A percentile compares a stretch with the other conserved stretches of the same genome.
Evolutionary conservation across 2,329 filamentous ascomycete species (phyloP).

Genomic region (Chrysoporthe austroafricana): DNA sequence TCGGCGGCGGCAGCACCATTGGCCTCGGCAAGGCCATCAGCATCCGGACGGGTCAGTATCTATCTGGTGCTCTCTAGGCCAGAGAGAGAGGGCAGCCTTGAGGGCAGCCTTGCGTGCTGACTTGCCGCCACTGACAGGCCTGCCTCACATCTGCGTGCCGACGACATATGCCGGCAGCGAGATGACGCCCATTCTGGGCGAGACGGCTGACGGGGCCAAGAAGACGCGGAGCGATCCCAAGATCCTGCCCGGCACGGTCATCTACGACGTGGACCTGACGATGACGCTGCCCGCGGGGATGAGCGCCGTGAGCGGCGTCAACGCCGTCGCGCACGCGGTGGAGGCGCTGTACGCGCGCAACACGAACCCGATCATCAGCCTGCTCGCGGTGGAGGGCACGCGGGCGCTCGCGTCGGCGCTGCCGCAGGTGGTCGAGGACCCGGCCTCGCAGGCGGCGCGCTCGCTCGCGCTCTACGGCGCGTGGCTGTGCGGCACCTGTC

Average conservation of each 20-base stretch:
- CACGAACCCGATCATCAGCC: slow-evolving; percentile 61
- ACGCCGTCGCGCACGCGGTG: slow-evolving; percentile 69
- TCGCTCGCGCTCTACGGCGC: slow-evolving; percentile 63
- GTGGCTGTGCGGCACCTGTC: slow-evolving; percentile 65
- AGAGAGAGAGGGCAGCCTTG: too few relatives aligned
- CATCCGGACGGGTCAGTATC: slow-evolving; percentile 47
- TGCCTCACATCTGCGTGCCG: slow-evolving; percentile 61
- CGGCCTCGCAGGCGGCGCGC: slow-evolving; percentile 50
- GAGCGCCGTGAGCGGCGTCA: slow-evolving; percentile 63
- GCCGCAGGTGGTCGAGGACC: slow-evolving; percentile 53
- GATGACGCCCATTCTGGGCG: slow-evolving; percentile 67
- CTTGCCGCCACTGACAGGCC: slow-evolving; percentile 28
- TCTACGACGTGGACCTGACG: slow-evolving; percentile 68
- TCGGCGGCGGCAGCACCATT: slow-evolving; percentile 65
- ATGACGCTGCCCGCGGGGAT: slow-evolving; percentile 58
- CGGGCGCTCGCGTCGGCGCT: slow-evolving; percentile 56
- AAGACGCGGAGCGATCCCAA: slow-evolving; percentile 60
- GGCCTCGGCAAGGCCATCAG: slow-evolving; percentile 65
- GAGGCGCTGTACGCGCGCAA: slow-evolving; percentile 67
- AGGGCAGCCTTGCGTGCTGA: neutral
- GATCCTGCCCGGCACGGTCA: slow-evolving; percentile 63
- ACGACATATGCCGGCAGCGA: slow-evolving; percentile 66
- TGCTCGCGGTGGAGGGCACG: slow-evolving; percentile 62
- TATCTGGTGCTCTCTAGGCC: too few relatives aligned
- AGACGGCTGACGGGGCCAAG: slow-evolving; percentile 62